Evolutionary conservation across 108 stramenopile species (phyloP).

Genomic region (Skeletonema tropicum): DNA sequence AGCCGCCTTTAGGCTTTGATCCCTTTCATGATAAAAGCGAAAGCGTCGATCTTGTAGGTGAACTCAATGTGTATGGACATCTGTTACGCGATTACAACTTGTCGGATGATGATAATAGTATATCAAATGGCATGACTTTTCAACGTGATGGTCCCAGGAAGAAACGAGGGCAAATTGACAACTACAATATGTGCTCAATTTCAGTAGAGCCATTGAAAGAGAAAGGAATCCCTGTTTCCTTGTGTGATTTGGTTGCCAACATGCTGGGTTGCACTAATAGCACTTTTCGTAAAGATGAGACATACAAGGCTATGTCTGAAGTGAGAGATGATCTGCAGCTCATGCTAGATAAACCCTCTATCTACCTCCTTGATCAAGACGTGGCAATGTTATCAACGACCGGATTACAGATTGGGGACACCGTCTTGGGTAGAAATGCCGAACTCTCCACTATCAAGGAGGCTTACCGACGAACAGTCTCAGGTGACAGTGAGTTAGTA

Average conservation of each 20-base stretch:
- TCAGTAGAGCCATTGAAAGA: not conserved
- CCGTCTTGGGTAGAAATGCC: conserved; percentile 1
- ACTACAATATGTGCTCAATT: not conserved
- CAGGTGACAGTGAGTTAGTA: conserved; percentile 15
- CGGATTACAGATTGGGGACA: conserved; percentile 9
- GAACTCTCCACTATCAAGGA: conserved; percentile 11
- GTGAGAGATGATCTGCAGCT: not conserved
- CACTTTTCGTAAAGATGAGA: conserved; percentile 6
- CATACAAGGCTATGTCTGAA: conserved; percentile 8
- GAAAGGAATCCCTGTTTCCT: not conserved
- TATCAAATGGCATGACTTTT: not conserved
- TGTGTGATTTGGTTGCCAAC: conserved; percentile 28
- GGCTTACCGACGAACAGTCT: conserved; percentile 3
- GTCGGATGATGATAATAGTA: not conserved
- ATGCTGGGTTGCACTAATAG: conserved; percentile 15
- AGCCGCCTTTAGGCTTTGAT: no score
- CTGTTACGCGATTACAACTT: no score
- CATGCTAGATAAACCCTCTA: conserved; percentile 25
- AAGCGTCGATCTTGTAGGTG: no score
- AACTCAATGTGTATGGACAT: no score
- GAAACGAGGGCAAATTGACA: no score
- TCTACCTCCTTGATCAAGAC: conserved; percentile 16
- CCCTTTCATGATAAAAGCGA: no score
- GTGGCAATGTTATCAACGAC: not conserved
- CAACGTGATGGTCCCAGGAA: not conserved